phyloP scores from a whole-genome alignment of 208 protist genomes.

The Trypanosoma caninum region DNA sequence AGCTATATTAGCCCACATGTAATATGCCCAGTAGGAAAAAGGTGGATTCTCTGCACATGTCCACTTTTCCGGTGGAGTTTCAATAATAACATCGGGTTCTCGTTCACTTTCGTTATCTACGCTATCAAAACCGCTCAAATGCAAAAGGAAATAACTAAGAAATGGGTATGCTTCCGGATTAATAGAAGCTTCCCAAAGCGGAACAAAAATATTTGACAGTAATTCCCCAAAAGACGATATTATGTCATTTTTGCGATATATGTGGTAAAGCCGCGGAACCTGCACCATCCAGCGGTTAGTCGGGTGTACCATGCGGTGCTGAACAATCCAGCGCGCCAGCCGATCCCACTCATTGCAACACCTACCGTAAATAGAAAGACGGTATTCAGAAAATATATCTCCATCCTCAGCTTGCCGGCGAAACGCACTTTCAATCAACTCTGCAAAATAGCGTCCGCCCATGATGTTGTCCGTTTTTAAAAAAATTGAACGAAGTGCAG shows the following conservation, averaged over 20 bases:
- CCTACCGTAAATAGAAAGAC: slow-evolving; percentile 83
- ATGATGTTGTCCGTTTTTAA: slow-evolving; percentile 89
- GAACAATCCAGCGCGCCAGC: slow-evolving; percentile 71
- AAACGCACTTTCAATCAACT: slow-evolving; percentile 66
- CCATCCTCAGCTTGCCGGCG: slow-evolving; percentile 43
- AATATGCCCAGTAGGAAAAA: slow-evolving; percentile 95
- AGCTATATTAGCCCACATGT: slow-evolving; percentile 98
- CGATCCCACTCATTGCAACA: slow-evolving; percentile 57
- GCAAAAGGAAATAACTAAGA: slow-evolving; percentile 91
- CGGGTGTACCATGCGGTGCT: slow-evolving; percentile 87
- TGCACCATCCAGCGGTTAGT: slow-evolving; percentile 98
- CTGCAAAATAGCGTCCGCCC: slow-evolving; percentile 87
- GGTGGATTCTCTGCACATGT: slow-evolving; percentile 56
- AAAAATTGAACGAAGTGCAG: slow-evolving; percentile 64
- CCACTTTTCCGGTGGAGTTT: slow-evolving; percentile 42
- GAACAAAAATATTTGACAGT: slow-evolving; percentile 95
- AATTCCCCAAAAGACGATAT: slow-evolving; percentile 93
- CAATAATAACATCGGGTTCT: slow-evolving; percentile 44
- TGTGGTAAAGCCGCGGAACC: slow-evolving; percentile 85
- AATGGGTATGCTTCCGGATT: slow-evolving; percentile 91
- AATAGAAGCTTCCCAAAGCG: slow-evolving; percentile 96
- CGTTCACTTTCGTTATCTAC: slow-evolving; percentile 96
- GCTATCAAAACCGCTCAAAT: slow-evolving; percentile 96
- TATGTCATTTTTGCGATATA: slow-evolving; percentile 62
- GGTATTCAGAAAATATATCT: slow-evolving; percentile 77